Percentiles rank a stretch among this genome's conserved stretches.
phyloP scores from a whole-genome alignment of 768 basidiomycete species.

The Lentinula detonsa region DNA sequence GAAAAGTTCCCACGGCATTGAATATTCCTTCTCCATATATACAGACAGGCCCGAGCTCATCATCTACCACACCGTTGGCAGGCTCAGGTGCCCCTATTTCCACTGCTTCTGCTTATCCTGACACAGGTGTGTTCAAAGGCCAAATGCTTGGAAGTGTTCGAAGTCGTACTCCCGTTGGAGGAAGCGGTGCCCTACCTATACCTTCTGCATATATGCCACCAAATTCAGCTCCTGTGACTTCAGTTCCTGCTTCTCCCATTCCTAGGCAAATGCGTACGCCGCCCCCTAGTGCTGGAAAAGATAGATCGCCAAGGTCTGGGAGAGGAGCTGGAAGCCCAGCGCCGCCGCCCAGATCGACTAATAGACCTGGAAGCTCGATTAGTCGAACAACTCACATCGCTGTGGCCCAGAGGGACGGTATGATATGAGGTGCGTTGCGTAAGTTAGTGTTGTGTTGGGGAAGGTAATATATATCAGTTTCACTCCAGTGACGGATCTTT shows the following conservation, averaged over 20 bases:
- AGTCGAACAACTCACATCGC: constrained; percentile 45
- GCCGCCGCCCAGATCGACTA: constrained; percentile 59
- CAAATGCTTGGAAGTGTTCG: neutral
- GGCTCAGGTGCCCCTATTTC: constrained; percentile 7
- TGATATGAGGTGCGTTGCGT: constrained; percentile 38
- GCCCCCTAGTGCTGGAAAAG: constrained; percentile 13
- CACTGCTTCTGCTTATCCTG: constrained; percentile 4
- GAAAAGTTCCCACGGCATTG: neutral
- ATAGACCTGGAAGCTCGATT: constrained; percentile 55
- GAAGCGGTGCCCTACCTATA: neutral
- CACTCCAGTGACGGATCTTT: too few relatives aligned
- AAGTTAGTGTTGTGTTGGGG: neutral
- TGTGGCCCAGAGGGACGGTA: constrained; percentile 52
- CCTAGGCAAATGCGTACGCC: constrained; percentile 8
- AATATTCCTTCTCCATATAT: constrained; percentile 13
- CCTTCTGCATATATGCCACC: neutral
- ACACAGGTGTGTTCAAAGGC: neutral
- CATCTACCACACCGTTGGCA: constrained; percentile 5
- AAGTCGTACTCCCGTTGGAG: neutral
- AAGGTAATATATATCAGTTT: too few relatives aligned
- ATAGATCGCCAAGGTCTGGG: constrained; percentile 22
- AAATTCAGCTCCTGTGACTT: neutral
- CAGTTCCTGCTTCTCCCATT: neutral
- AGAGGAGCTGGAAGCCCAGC: constrained; percentile 32
- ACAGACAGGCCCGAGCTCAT: constrained; percentile 9